Base-by-base conservation (phyloP, 2,329 filamentous ascomycete species). In the Pestalotiopsis fici region DNA sequence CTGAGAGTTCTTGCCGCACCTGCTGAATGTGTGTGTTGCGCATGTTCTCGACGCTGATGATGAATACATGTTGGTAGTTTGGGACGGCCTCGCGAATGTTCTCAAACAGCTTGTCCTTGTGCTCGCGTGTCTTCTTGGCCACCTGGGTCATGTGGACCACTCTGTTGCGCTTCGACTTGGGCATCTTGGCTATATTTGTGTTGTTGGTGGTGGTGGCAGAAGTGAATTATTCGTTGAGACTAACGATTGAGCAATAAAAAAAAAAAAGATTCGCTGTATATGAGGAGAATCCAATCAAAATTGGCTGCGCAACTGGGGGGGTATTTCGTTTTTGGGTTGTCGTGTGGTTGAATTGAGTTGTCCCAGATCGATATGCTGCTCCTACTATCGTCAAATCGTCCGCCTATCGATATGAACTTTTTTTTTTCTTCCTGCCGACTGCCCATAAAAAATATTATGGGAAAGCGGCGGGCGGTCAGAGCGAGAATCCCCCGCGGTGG, bases 21-120 rank as follows among this genome's bases (percentile, higher is more conserved):
- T 94, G 90, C 84, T 98, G 97, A 76, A 98, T 85, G 81, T 97
- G 95, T 74, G 91, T 97, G 85, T 99, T 99, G 80, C 96, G 94
- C 94, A 97, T 97, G 85, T 98, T 98, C 78, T 97, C 93, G 74
- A 99, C 91, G 76, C 88, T 88, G 80, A 99, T 97, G 78, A 98
- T 93, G 83, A 97, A 97, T 83, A 95, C 92, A 86, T 95, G 90
- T 81, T 94, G 89, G 86, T 95, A 97, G 77, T 93, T 85, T 78
- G 94, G 91, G 69, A 97, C 87, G 76, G 90, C 91, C 79, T 95
- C 91, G 80, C 94, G 94, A 71, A 99, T 92, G 80, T 93, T 94
- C 81, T 91, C 86, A 83, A 95, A 97, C 70, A 98, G 91, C 77
- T 91, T 91, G 77, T 95, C 89, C 81, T 95, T 95, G 81, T 98